These are phyloP conservation scores for Dictyostelium brefeldianum DNA, from an alignment of 78 protist species.

Conservation along the genomic window DNA sequence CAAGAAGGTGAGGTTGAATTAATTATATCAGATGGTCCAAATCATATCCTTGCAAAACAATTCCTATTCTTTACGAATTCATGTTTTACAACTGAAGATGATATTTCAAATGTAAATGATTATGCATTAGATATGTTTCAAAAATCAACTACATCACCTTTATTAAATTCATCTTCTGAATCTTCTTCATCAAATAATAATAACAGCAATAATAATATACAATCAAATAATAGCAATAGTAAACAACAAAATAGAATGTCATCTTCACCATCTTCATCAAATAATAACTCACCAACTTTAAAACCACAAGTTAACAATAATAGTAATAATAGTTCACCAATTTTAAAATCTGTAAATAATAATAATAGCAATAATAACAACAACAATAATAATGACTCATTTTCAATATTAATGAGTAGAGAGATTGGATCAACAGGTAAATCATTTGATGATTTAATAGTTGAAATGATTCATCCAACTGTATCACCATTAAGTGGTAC, in stretches of 20 bases:
- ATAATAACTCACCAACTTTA: neutral
- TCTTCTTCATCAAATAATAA: neutral
- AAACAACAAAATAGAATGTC: neutral
- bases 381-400: neutral
- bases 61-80: constrained; percentile 33
- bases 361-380: neutral
- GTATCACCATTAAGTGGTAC: constrained; percentile 31
- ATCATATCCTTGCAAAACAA: constrained; percentile 23
- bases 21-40: constrained; percentile 28
- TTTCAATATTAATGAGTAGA: neutral
- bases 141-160: constrained; percentile 24
- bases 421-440: constrained; percentile 53
- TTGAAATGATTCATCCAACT: constrained; percentile 44
- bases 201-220: neutral
- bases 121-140: constrained; percentile 56
- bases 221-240: neutral
- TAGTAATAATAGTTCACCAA: neutral
- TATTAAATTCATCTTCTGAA: neutral
- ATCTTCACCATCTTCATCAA: neutral
- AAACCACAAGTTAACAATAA: neutral
- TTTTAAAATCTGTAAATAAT: neutral
- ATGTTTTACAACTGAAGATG: constrained; percentile 58
- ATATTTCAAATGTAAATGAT: constrained; percentile 20
- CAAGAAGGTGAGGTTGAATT: constrained; percentile 45
- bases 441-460: constrained; percentile 28